Base-by-base conservation (phyloP, 495 filamentous ascomycete species). In the Sphaerosporella brunnea region DNA sequence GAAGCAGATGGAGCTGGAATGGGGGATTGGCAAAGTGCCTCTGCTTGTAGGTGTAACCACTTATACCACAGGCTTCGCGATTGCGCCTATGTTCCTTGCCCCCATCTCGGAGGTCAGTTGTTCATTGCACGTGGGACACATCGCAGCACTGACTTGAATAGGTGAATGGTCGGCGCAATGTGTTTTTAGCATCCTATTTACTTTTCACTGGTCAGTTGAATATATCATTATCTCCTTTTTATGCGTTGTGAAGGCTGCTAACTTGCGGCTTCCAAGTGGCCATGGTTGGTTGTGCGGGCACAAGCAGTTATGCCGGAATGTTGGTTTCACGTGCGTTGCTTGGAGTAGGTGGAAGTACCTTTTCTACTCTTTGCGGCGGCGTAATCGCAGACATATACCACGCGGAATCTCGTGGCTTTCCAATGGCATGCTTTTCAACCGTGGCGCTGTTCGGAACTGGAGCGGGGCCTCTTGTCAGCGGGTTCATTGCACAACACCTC, bases 311-410 rank as follows among this genome's bases (percentile, higher is more conserved):
- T 50, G 71, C 74, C 0, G 85, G 84, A 2, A 79, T 94, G 68
- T 56, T 93, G 0, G 62, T 85, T 0, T 79, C 80, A 0, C 72
- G 87, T 8, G 80, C 93, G 52, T 72, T 88, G 32, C 71, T 74
- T 10, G 87, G 88, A 0, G 74, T 78, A 11, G 80, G 79, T 7
- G 76, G 73, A 15, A 81, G 75, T 1, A 88, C 87, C 0, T 94
- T 93, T 60, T 80, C 75, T 3, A 92, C 84, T 10, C 88, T 94
- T 79, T 83, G 93, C 2, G 88, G 88, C 26, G 88, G 88, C 0
- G 81, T 95, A 4, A 79, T 96, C 24, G 78, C 78, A 44, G 88
- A 96, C 54, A 79, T 94, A 49, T 95, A 85, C 62, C 77, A 79
- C 28, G 73, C 80, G 7, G 63, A 82, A 50, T 80, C 79, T 30